These are phyloP conservation scores for Monosporozyma servazzii DNA, from an alignment of 805 yeast species.

Conservation along the genomic window DNA sequence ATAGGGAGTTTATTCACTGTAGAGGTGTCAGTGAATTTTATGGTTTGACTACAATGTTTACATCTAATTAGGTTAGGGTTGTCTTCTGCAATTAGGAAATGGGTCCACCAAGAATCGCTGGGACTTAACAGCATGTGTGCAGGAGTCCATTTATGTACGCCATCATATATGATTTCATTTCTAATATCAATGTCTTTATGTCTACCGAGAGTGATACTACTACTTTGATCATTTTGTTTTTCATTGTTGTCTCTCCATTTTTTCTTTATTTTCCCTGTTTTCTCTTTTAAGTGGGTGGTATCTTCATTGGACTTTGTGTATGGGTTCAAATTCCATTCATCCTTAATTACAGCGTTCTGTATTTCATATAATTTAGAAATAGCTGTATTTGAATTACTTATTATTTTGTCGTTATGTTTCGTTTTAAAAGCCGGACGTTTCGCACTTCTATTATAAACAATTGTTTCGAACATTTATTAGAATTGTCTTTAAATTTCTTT, in stretches of 20 bases:
- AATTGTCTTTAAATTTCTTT: too few relatives aligned
- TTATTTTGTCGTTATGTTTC: background rate
- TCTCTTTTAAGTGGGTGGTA: background rate
- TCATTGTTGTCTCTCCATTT: background rate
- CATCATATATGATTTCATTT: conserved; percentile 4
- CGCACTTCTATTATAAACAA: background rate
- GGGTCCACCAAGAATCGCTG: conserved; percentile 8
- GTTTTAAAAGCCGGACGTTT: background rate
- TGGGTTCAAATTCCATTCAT: background rate
- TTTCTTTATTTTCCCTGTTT: background rate
- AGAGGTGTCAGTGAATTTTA: background rate
- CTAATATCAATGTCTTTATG: background rate
- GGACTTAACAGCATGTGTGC: conserved; percentile 1
- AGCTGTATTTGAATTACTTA: background rate
- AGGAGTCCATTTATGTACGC: conserved; percentile 8
- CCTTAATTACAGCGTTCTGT: background rate
- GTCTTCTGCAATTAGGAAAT: conserved; percentile 8
- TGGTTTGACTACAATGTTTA: conserved; percentile 8
- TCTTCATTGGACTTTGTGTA: background rate
- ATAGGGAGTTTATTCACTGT: background rate
- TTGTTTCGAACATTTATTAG: background rate
- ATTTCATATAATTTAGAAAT: background rate
- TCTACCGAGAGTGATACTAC: background rate
- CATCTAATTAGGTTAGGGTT: conserved; percentile 6
- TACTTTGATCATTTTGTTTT: background rate